A percentile compares a stretch with the other conserved stretches of the same genome.
Conservation (phyloP, 148 eudicot genomes). For the Persicaria tinctoria region DNA sequence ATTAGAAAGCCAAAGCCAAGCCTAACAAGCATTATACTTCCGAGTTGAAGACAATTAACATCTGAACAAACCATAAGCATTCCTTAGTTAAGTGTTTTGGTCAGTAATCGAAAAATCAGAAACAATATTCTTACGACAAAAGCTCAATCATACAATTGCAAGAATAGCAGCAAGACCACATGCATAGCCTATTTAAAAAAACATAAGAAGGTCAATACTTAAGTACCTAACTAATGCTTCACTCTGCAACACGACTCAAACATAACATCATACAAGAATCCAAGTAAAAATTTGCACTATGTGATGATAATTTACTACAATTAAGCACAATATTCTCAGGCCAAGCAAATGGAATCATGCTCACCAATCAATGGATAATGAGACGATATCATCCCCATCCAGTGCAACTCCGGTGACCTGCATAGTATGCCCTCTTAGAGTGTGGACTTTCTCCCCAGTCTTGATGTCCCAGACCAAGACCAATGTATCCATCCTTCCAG, state of each 20-base stretch:
- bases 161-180: background rate
- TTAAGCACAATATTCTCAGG: background rate
- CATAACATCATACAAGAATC: background rate
- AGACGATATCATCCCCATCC: conserved; percentile 69
- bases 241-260: background rate
- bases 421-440: conserved; percentile 58
- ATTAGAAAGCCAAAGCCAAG: background rate
- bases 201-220: background rate
- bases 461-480: conserved; percentile 73
- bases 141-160: conserved; percentile 9
- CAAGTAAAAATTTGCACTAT: background rate
- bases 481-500: conserved; percentile 93
- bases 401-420: conserved; percentile 83
- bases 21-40: background rate
- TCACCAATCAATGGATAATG: conserved; percentile 80
- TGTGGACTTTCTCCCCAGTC: conserved; percentile 54
- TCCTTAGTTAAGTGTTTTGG: background rate
- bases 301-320: background rate
- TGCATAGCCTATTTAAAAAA: background rate
- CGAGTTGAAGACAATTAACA: background rate
- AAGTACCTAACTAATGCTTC: background rate
- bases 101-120: background rate
- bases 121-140: background rate
- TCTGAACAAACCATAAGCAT: background rate
- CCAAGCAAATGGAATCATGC: conserved; percentile 8